phyloP scores from a whole-genome alignment of 495 filamentous ascomycete genomes.

The Annulohypoxylon moriforme region DNA sequence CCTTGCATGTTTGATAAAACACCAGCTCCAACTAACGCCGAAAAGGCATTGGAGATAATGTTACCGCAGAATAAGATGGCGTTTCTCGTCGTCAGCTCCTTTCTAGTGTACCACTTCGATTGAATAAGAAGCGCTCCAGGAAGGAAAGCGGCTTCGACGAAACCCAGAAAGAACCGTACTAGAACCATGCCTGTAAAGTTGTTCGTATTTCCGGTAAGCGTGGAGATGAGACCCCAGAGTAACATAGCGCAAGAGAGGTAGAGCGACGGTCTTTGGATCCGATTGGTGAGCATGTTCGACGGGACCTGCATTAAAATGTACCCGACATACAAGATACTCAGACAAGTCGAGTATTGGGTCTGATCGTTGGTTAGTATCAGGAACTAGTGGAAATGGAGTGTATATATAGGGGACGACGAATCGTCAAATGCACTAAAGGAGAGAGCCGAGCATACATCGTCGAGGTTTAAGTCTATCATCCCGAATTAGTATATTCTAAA shows the following conservation, averaged over 20 bases:
- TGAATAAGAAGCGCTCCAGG: conserved; percentile 61
- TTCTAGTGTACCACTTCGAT: conserved; percentile 67
- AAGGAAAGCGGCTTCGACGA: conserved; percentile 63
- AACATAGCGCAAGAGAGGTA: conserved; percentile 68
- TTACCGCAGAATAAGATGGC: conserved; percentile 71
- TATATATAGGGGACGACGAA: not conserved
- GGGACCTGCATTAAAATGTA: conserved; percentile 66
- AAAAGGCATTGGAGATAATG: conserved; percentile 70
- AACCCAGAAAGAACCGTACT: conserved; percentile 75
- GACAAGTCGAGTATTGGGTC: conserved; percentile 55
- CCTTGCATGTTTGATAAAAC: conserved; percentile 64
- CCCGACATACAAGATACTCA: conserved; percentile 60
- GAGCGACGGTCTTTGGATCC: conserved; percentile 52
- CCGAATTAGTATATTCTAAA: conserved; percentile 12
- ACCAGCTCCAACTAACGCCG: conserved; percentile 69
- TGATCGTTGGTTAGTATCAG: conserved; percentile 13
- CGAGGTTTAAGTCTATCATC: conserved; percentile 43
- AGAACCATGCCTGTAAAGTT: conserved; percentile 71
- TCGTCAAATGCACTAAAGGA: not conserved
- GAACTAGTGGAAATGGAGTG: not conserved
- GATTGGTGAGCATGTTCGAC: conserved; percentile 55
- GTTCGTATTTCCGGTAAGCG: conserved; percentile 66
- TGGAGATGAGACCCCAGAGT: conserved; percentile 76
- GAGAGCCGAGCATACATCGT: conserved; percentile 37
- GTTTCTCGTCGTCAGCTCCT: conserved; percentile 64